A percentile compares a stretch with the other conserved stretches of the same genome.
Evolutionary conservation across 2,329 filamentous ascomycete species (phyloP).

Genomic region (Aureobasidium vineae): DNA sequence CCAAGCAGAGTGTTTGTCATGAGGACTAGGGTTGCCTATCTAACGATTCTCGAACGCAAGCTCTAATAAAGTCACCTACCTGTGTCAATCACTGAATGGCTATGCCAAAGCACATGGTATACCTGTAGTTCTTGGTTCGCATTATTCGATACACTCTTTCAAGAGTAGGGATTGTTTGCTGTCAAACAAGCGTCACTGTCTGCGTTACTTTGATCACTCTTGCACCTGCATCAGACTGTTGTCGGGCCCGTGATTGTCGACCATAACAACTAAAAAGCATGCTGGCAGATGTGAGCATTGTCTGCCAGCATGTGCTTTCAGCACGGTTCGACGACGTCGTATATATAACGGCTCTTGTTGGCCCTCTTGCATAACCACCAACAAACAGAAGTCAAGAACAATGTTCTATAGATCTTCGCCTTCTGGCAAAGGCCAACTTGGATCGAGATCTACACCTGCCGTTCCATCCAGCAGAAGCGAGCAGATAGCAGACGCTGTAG

Average conservation of each 20-base stretch:
- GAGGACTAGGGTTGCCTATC: too few species aligned
- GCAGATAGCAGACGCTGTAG: not conserved
- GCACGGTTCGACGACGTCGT: not conserved
- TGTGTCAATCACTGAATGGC: not conserved
- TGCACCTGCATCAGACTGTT: too few species aligned
- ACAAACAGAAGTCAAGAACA: too few species aligned
- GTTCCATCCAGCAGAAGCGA: not conserved
- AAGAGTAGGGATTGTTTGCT: not conserved
- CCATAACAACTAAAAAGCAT: not conserved
- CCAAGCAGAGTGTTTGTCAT: too few species aligned
- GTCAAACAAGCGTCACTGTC: not conserved
- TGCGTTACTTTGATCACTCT: not conserved
- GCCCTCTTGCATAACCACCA: not conserved
- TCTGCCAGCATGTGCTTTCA: not conserved
- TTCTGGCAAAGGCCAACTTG: not conserved
- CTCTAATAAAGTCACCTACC: not conserved
- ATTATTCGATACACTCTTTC: not conserved
- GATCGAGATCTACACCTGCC: not conserved
- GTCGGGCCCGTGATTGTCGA: too few species aligned
- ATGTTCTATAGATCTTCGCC: not conserved
- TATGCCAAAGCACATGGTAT: not conserved
- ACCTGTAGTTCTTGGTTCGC: not conserved
- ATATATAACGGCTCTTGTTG: not conserved
- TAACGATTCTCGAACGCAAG: too few species aligned
- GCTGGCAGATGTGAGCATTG: not conserved